phyloP scores from a whole-genome alignment of 805 yeast species.

The Nakazawaea wyomingensis region DNA sequence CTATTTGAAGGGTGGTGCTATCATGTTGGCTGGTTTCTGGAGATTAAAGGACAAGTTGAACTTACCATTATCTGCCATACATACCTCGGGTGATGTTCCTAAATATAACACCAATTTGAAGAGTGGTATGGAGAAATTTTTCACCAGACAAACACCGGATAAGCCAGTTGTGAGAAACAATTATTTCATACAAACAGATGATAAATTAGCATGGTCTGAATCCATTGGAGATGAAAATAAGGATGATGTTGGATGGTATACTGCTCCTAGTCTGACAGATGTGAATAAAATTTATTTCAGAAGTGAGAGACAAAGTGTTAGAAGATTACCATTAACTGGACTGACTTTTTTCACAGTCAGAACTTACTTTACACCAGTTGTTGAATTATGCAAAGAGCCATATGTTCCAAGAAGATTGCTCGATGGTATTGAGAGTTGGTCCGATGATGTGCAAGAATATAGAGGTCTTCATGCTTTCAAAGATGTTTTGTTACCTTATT shows the following conservation, averaged over 20 bases:
- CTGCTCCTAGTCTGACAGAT: constrained; percentile 46
- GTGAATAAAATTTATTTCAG: constrained; percentile 47
- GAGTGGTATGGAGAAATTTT: constrained; percentile 63
- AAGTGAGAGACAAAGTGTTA: constrained; percentile 59
- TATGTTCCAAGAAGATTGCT: constrained; percentile 55
- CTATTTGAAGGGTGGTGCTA: constrained; percentile 54
- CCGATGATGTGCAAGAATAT: constrained; percentile 52
- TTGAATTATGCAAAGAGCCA: constrained; percentile 53
- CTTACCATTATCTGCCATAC: constrained; percentile 51
- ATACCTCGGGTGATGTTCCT: constrained; percentile 65
- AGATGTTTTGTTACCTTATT: constrained; percentile 49
- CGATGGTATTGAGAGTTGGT: constrained; percentile 57
- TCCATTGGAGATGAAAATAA: constrained; percentile 56
- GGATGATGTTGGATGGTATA: constrained; percentile 57
- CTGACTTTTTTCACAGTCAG: constrained; percentile 56
- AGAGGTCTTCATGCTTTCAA: constrained; percentile 53
- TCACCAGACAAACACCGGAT: constrained; percentile 49
- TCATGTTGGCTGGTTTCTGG: constrained; percentile 68
- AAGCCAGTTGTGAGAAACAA: constrained; percentile 64
- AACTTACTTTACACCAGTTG: constrained; percentile 56
- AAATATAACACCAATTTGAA: constrained; percentile 54
- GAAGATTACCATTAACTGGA: constrained; percentile 57
- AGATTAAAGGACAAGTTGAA: constrained; percentile 55
- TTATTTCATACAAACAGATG: constrained; percentile 62
- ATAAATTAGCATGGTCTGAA: constrained; percentile 56